phyloP scores from a whole-genome alignment of 2,329 filamentous ascomycete genomes.

The Ophioceras dolichostomum region DNA sequence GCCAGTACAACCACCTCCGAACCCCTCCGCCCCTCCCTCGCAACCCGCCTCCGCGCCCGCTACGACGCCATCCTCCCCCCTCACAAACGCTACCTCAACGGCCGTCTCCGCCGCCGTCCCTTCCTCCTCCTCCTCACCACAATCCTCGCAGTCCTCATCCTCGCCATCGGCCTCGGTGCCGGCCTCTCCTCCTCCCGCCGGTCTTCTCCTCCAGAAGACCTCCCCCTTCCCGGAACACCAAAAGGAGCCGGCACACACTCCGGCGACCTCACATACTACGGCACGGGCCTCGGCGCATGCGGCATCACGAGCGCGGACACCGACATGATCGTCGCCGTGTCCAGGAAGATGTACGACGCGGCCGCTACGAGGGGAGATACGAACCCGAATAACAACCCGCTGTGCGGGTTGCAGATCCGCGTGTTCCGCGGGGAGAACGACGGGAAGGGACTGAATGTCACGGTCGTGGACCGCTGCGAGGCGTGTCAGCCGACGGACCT shows the following conservation, averaged over 20 bases:
- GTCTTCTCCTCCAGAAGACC: neutral
- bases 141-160: neutral
- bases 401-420: constrained; percentile 50
- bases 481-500: constrained; percentile 33
- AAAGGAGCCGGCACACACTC: neutral
- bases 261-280: constrained; percentile 4
- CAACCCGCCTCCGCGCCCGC: neutral
- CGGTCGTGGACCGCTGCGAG: constrained; percentile 55
- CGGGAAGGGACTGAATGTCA: constrained; percentile 34
- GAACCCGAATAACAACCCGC: constrained; percentile 8
- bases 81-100: neutral
- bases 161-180: constrained; percentile 2
- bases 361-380: neutral
- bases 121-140: constrained; percentile 1
- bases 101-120: constrained; percentile 1
- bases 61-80: constrained; percentile 2
- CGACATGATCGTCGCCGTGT: constrained; percentile 5
- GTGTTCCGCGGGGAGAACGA: constrained; percentile 31
- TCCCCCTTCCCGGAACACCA: constrained; percentile 3
- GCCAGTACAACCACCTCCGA: neutral
- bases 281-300: constrained; percentile 4
- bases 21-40: neutral
- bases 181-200: neutral
- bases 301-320: constrained; percentile 1
- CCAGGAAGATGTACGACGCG: constrained; percentile 4